phyloP scores from a whole-genome alignment of 768 basidiomycete genomes.

The Trametes villosa region DNA sequence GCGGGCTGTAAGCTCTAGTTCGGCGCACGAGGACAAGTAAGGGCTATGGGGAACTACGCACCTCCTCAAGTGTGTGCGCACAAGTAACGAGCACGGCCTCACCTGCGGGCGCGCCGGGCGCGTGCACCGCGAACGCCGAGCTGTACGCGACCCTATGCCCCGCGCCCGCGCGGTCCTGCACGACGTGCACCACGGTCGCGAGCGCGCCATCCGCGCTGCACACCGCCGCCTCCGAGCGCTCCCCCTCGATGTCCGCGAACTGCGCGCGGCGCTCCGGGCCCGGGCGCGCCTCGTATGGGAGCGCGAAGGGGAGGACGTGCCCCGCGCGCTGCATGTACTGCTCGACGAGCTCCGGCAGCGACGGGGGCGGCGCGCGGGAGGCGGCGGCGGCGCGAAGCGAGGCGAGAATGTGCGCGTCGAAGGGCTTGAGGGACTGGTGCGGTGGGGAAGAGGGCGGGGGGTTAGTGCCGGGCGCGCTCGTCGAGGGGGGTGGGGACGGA shows the following conservation, averaged over 20 bases:
- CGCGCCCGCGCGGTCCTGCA: constrained; percentile 33
- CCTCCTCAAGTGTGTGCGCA: constrained; percentile 69
- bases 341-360: constrained; percentile 41
- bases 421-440: neutral
- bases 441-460: neutral
- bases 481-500: neutral
- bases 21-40: neutral
- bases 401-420: constrained; percentile 31
- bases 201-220: constrained; percentile 38
- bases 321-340: constrained; percentile 50
- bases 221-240: constrained; percentile 2
- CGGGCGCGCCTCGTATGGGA: constrained; percentile 59
- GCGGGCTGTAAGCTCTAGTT: constrained; percentile 5
- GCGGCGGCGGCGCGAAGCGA: constrained; percentile 18
- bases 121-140: constrained; percentile 60
- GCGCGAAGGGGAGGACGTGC: constrained; percentile 43
- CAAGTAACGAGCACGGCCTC: constrained; percentile 55
- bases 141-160: constrained; percentile 54
- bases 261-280: constrained; percentile 34
- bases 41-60: constrained; percentile 27
- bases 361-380: neutral
- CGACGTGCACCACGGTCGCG: constrained; percentile 58
- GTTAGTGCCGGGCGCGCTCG: neutral
- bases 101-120: constrained; percentile 27
- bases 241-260: constrained; percentile 22